Evolutionary conservation across 2,329 filamentous ascomycete genomes (phyloP).

Genomic region (Hypoxylon sp.): DNA sequence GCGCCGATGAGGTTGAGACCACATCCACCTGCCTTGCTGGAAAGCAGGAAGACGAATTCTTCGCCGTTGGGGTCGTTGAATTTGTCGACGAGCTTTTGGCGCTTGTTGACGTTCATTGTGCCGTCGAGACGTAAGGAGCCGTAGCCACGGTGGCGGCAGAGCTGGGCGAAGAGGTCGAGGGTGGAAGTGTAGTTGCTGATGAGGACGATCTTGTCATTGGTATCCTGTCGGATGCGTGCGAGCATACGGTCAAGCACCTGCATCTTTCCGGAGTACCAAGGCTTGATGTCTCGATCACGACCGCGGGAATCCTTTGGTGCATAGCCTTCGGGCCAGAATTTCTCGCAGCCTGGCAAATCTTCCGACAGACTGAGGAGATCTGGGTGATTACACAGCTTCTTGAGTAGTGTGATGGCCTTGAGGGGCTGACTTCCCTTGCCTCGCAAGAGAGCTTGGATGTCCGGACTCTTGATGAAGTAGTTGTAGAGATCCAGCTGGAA

Average conservation of each 20-base stretch:
- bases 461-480: constrained; percentile 94
- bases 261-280: constrained; percentile 99
- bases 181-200: constrained; percentile 99
- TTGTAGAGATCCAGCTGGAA: constrained; percentile 96
- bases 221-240: constrained; percentile 91
- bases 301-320: constrained; percentile 87
- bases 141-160: constrained; percentile 86
- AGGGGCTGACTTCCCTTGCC: constrained; percentile 96
- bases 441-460: constrained; percentile 88
- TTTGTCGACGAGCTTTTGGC: constrained; percentile 95
- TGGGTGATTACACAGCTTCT: constrained; percentile 98
- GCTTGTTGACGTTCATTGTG: constrained; percentile 97
- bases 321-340: constrained; percentile 84
- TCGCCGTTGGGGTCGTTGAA: constrained; percentile 93
- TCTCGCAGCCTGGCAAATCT: constrained; percentile 88
- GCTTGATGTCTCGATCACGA: constrained; percentile 88
- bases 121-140: constrained; percentile 90
- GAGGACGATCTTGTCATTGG: constrained; percentile 98
- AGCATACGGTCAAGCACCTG: constrained; percentile 98
- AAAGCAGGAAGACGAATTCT: constrained; percentile 96
- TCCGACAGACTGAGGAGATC: constrained; percentile 84
- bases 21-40: constrained; percentile 95
- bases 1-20: constrained; percentile 85
- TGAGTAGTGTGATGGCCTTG: constrained; percentile 95
- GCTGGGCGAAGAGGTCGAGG: constrained; percentile 88